Evolutionary conservation across 2,329 filamentous ascomycete species (phyloP), one percentile per base, ranked within the genome.

Genomic region (Penicillium glabrum): DNA sequence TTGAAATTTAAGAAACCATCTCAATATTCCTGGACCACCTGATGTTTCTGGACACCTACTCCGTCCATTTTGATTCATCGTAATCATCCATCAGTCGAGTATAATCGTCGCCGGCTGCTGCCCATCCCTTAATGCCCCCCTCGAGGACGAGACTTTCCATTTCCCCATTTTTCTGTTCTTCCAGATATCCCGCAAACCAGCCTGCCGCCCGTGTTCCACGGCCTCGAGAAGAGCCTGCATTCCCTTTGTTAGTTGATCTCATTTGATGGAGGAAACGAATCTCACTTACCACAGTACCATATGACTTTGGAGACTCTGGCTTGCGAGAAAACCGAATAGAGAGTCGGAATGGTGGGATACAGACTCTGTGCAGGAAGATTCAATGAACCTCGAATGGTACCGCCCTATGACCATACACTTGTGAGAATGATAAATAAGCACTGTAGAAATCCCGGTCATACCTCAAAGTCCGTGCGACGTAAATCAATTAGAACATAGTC

Each of bases 341-440:
- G 41, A 0, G 72, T 72, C 26, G 74, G 69, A 13, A 77, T 60
- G 0, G 69, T 68, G 7, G 66, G 68, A 54, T 75, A 76, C 4
- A 79, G 59, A 52, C 70, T 77, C 59, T 78, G 75, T 2, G 75
- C 75, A 1, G 74, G 75, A 0, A 77, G 66, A 53, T 77, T 78
- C 19, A 88, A 75, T 0, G 85, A 86, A 2, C 79, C 80, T 9
- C 73, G 73, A 54, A 88, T 82, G 0, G 84, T 87, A 43, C 85
- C 86, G 23, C 86, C 86, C 83, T 65, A 27, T 14, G 10, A 46
- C 1, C n/a, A n/a, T 46, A 26, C 19, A 23, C 5, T 5, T 35
- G 46, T 46, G 16, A 46, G 45, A 19, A 21, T 23, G 19, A 13
- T 23, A 23, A 3, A 21, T 23, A 6, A 23, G 19, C 19, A 10